Evolutionary conservation across 495 filamentous ascomycete species (phyloP), one percentile per base, ranked within the genome.

Genomic region (Aspergillus ostianus): DNA sequence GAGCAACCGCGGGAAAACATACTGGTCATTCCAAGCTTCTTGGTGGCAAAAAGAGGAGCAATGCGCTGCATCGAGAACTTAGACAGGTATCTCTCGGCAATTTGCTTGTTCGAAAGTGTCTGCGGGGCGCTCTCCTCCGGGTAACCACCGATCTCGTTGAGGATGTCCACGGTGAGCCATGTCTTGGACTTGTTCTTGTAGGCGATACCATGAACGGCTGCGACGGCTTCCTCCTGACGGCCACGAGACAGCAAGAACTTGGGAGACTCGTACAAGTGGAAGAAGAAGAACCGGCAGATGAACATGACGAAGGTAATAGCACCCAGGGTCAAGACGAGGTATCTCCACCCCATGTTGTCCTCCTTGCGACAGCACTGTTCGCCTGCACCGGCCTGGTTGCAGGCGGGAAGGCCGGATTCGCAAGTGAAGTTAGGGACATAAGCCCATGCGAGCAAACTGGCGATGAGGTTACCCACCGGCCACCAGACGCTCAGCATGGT

Each of bases 291-390:
- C 7, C 91, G 88, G 29, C 85, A 70, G 49, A 85, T 53, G 69
- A 91, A 93, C 78, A 84, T 82, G 56, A 81, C 55, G 29, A 93
- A 76, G 1, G 90, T 92, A 23, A 94, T 69, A 4, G 84, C 86
- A 29, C 91, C 91, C 56, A 91, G 78, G 8, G 84, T 80, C 47
- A 90, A 76, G 59, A 88, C 74, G 55, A 93, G 80, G 61, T 92
- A 96, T 41, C 91, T 79, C 91, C 91, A 95, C 52, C 91, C 91
- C 86, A 87, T 88, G 61, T 92, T 93, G 48, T 85, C 70, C 17
- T 68, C 68, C 63, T 77, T 76, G 19, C 77, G 81, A 67, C 90
- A 92, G 66, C 74, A 78, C 27, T 69, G 68, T 55, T 64, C 64
- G 10, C 66, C 69, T 4, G 65, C 56, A 53, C 65, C 62, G 6